phyloP scores from a whole-genome alignment of 176 grass and related monocot genomes.

The Oropetium thomaeum region DNA sequence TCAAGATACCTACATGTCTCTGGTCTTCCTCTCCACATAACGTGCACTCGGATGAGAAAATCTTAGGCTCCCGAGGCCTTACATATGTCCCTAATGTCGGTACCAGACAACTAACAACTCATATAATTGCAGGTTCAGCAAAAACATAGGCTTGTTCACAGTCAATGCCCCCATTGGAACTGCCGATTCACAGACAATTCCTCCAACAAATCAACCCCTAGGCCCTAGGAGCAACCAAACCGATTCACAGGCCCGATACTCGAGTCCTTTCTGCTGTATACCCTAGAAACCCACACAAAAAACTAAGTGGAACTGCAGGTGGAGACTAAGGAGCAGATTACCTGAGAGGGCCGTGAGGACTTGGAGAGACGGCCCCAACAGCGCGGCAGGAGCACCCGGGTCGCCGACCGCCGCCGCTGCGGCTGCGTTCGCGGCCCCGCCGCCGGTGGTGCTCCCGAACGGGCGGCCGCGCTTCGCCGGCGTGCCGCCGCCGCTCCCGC shows the following conservation, averaged over 20 bases:
- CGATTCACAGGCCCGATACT: not conserved
- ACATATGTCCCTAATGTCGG: not conserved
- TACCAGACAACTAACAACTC: not conserved
- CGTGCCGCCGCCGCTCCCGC: constrained; percentile 46
- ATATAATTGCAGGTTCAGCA: not conserved
- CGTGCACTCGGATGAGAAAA: not conserved
- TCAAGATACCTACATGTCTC: not conserved
- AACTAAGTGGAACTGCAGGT: not conserved
- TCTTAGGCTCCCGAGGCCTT: not conserved
- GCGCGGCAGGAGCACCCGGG: constrained; percentile 45
- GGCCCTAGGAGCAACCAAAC: not conserved
- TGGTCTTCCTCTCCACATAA: not conserved
- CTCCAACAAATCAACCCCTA: not conserved
- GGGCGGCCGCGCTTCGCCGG: constrained; percentile 91
- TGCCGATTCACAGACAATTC: too few relatives aligned
- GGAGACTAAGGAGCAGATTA: constrained; percentile 9
- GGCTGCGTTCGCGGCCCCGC: constrained; percentile 34
- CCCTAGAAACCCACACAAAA: not conserved
- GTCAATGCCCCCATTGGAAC: not conserved
- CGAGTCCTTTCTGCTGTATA: not conserved
- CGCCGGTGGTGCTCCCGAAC: constrained; percentile 67
- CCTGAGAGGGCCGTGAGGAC: constrained; percentile 59
- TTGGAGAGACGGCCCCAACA: constrained; percentile 89
- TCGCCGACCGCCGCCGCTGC: constrained; percentile 45
- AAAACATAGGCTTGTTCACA: not conserved